Percentiles rank a stretch among this genome's conserved stretches.
phyloP scores from a whole-genome alignment of 352 stramenopile genomes.

The Phytopythium vexans region DNA sequence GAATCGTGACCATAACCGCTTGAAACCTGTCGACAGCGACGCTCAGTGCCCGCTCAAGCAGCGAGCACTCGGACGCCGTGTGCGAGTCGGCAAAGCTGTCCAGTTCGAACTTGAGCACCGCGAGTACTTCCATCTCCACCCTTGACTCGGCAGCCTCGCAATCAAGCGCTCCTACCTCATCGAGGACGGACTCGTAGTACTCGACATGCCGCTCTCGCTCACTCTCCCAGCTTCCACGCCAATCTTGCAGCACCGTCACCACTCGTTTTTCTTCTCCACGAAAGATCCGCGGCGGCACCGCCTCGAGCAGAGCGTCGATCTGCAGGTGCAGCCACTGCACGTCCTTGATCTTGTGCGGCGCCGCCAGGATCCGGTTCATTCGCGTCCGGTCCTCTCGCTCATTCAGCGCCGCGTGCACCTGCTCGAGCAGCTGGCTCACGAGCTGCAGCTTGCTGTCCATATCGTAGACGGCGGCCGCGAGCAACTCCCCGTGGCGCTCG shows the following conservation, averaged over 20 bases:
- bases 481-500: not conserved
- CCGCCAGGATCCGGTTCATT: slow-evolving; percentile 7
- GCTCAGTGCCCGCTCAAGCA: slow-evolving; percentile 10
- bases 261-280: not conserved
- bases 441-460: not conserved
- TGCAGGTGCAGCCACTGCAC: slow-evolving; percentile 24
- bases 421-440: not conserved
- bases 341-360: slow-evolving; percentile 9
- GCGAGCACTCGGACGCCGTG: not conserved
- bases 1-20: slow-evolving; percentile 1
- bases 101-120: slow-evolving; percentile 13
- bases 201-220: slow-evolving; percentile 20
- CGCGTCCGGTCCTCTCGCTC: not conserved
- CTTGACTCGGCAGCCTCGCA: not conserved
- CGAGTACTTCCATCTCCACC: slow-evolving; percentile 10
- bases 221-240: slow-evolving; percentile 10
- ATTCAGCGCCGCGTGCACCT: not conserved
- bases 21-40: not conserved
- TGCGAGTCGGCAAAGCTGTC: slow-evolving; percentile 6
- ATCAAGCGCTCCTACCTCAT: not conserved
- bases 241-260: not conserved
- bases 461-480: not conserved
- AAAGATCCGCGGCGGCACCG: not conserved
- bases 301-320: slow-evolving; percentile 13
- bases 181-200: slow-evolving; percentile 7